Evolutionary conservation across 768 basidiomycete genomes (phyloP), one percentile per base, ranked within the genome.

Genomic region (Heimioporus sp.): DNA sequence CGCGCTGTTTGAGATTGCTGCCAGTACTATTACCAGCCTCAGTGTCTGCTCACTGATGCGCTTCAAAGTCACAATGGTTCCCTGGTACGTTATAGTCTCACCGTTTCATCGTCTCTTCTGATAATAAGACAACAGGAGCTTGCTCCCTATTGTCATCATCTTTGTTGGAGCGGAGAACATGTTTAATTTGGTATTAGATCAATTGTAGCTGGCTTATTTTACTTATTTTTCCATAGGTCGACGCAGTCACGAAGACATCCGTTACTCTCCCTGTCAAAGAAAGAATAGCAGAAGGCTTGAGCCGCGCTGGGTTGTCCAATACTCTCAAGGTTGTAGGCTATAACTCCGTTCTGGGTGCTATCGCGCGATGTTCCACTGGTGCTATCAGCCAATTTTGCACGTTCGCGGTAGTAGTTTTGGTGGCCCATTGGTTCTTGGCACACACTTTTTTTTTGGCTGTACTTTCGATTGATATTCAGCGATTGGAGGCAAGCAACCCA

Each of bases 161-260:
- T 95, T 98, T 58, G 89, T 96, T 13, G 96, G 96, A 3, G 90
- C 92, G 3, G 96, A 98, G 73, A 98, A 98, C 62, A 98, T 98
- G 95, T 91, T 93, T 66, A 89, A 86, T 61, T 75, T 99, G 66
- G 93, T 93, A 67, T 56, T 85, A 69, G 34, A 30, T 46, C n/a
- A 24, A 20, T 41, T 43, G 4, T 37, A 17, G 34, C 60, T 51
- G 46, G 24, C 40, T 49, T 48, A 54, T 51, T 28, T 46, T 62
- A 57, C 54, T 64, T 64, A 71, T 58, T 54, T 63, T 42, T n/a
- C 44, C 37, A 52, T 63, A 85, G 91, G 88, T 92, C 12, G 89
- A 92, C 58, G 90, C 90, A 0, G 90, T 96, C 24, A 81, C 85
- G 4, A 85, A 78, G 65, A 96, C 93, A 0, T 83, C 89, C 10